Evolutionary conservation across 345 rosid genomes (phyloP).

Genomic region (Salix koriyanagi): DNA sequence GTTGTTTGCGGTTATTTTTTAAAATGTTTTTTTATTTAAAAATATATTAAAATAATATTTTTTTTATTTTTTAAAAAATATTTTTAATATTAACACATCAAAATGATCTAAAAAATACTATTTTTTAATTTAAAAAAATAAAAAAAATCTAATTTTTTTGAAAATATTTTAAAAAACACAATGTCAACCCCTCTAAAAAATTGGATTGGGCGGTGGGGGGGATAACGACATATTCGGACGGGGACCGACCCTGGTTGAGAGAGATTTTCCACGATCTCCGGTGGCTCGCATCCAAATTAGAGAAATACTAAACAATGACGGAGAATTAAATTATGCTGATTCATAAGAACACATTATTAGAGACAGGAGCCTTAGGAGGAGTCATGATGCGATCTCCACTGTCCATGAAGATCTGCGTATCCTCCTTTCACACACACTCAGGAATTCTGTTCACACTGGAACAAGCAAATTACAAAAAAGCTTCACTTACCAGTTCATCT

Average conservation of each 20-base stretch:
- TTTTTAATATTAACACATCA: no score
- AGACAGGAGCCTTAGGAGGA: not conserved
- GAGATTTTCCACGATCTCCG: slow-evolving; percentile 37
- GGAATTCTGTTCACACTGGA: slow-evolving; percentile 1
- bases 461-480: not conserved
- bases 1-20: no score
- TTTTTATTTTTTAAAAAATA: no score
- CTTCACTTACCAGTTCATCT: not conserved
- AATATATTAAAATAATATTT: no score
- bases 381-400: slow-evolving; percentile 21
- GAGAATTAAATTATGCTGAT: not conserved
- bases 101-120: no score
- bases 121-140: no score
- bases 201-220: slow-evolving; percentile 20
- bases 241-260: slow-evolving; percentile 9
- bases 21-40: no score
- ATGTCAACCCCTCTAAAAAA: not conserved
- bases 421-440: slow-evolving; percentile 21
- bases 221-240: slow-evolving; percentile 1
- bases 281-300: not conserved
- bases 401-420: slow-evolving; percentile 39
- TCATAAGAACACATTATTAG: not conserved
- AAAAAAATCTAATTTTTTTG: no score
- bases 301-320: not conserved
- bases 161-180: no score